Percentiles rank a stretch among this genome's conserved stretches.
Conservation (phyloP, 441 rosid species). For the Kokia cookei region DNA sequence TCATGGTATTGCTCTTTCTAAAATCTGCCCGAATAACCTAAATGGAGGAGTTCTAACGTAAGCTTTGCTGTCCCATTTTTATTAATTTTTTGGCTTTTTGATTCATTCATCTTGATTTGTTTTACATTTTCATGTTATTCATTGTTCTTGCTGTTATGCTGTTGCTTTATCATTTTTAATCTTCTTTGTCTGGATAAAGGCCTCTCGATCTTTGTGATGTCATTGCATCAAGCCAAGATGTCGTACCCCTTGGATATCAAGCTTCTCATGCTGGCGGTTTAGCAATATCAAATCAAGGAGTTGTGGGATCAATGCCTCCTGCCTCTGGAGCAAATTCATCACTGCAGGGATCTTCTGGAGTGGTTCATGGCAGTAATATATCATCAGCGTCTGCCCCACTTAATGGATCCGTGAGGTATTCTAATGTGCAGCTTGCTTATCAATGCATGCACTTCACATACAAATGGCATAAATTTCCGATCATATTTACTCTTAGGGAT, state of each 20-base stretch:
- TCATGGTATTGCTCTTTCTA: conserved; percentile 77
- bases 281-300: conserved; percentile 60
- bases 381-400: conserved; percentile 59
- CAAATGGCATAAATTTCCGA: background rate
- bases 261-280: conserved; percentile 53
- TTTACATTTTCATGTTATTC: background rate
- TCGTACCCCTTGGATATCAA: conserved; percentile 54
- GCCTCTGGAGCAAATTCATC: conserved; percentile 59
- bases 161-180: conserved; percentile 12
- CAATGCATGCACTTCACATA: conserved; percentile 2
- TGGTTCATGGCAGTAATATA: conserved; percentile 50
- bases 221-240: conserved; percentile 62
- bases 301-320: conserved; percentile 50
- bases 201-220: conserved; percentile 92
- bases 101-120: conserved; percentile 2
- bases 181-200: conserved; percentile 51
- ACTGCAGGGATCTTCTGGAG: conserved; percentile 62
- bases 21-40: conserved; percentile 77
- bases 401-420: conserved; percentile 69
- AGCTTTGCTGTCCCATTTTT: conserved; percentile 29
- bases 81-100: background rate
- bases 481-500: conserved; percentile 46
- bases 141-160: conserved; percentile 5
- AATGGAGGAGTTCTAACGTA: conserved; percentile 77
- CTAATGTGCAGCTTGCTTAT: conserved; percentile 16